These are phyloP conservation scores for Wickerhamiella parazyma DNA, from an alignment of 805 yeast genomes.

Conservation along the genomic window DNA sequence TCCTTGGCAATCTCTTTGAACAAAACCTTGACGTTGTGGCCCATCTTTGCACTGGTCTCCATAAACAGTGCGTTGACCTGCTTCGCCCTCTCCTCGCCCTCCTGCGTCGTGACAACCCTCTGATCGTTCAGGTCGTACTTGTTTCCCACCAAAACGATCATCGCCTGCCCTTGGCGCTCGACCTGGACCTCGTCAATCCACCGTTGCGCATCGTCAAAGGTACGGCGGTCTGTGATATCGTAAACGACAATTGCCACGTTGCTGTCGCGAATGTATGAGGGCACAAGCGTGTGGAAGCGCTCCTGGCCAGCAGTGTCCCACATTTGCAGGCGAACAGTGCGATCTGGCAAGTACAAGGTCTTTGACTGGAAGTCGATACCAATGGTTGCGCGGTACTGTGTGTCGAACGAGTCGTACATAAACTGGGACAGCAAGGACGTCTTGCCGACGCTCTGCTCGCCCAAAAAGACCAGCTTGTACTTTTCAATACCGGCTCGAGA, in stretches of 20 bases:
- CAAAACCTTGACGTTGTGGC: conserved; percentile 79
- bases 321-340: conserved; percentile 82
- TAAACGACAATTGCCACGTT: conserved; percentile 96
- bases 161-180: conserved; percentile 82
- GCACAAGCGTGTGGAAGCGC: conserved; percentile 84
- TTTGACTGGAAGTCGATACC: conserved; percentile 93
- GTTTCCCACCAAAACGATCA: conserved; percentile 83
- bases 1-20: conserved; percentile 85
- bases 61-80: conserved; percentile 66
- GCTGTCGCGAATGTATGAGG: conserved; percentile 88
- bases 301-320: conserved; percentile 99
- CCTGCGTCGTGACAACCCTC: conserved; percentile 77
- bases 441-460: conserved; percentile 97
- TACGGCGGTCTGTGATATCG: conserved; percentile 71
- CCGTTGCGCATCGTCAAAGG: conserved; percentile 70
- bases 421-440: conserved; percentile 93
- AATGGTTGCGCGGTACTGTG: conserved; percentile 86
- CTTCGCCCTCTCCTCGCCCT: conserved; percentile 71
- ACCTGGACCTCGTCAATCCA: conserved; percentile 93
- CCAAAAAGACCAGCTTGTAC: conserved; percentile 76
- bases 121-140: conserved; percentile 73
- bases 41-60: conserved; percentile 91
- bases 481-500: conserved; percentile 9
- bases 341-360: conserved; percentile 91
- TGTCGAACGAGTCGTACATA: conserved; percentile 95